These are phyloP conservation scores for Aspergillus sp. DNA, from an alignment of 2,329 filamentous ascomycete genomes.

Conservation along the genomic window DNA sequence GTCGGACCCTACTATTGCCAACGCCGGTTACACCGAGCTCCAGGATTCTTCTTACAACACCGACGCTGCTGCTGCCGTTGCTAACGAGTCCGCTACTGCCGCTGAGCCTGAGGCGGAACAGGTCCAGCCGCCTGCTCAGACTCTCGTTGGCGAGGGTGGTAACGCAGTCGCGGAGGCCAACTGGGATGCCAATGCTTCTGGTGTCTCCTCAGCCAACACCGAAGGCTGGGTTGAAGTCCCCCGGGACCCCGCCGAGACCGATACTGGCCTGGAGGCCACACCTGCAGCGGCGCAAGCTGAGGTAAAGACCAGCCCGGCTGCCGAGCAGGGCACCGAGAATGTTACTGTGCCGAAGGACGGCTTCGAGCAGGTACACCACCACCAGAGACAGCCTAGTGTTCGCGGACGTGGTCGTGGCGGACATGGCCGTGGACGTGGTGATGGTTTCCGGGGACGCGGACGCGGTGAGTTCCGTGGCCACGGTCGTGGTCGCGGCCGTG, in stretches of 20 bases:
- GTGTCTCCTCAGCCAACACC: constrained; percentile 51
- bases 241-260: constrained; percentile 72
- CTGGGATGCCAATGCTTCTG: constrained; percentile 57
- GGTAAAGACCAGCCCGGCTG: constrained; percentile 59
- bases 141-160: constrained; percentile 45
- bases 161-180: constrained; percentile 53
- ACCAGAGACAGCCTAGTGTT: constrained; percentile 38
- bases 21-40: constrained; percentile 63
- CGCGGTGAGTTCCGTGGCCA: constrained; percentile 39
- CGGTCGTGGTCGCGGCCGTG: constrained; percentile 42
- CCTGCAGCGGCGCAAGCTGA: constrained; percentile 64
- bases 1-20: constrained; percentile 62
- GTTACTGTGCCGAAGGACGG: constrained; percentile 57
- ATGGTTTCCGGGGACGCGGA: constrained; percentile 41
- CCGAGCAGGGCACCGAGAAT: constrained; percentile 81
- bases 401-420: constrained; percentile 39
- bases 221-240: constrained; percentile 78
- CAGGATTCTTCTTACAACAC: constrained; percentile 53
- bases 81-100: constrained; percentile 45
- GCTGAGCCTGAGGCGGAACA: constrained; percentile 25
- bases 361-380: constrained; percentile 39
- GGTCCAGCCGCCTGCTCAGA: constrained; percentile 40
- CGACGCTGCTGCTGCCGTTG: constrained; percentile 58
- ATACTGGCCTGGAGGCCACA: constrained; percentile 64
- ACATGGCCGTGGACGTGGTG: constrained; percentile 36